Conservation (phyloP, 192 early-diverging fungal species). For the Coemansia sp. region DNA sequence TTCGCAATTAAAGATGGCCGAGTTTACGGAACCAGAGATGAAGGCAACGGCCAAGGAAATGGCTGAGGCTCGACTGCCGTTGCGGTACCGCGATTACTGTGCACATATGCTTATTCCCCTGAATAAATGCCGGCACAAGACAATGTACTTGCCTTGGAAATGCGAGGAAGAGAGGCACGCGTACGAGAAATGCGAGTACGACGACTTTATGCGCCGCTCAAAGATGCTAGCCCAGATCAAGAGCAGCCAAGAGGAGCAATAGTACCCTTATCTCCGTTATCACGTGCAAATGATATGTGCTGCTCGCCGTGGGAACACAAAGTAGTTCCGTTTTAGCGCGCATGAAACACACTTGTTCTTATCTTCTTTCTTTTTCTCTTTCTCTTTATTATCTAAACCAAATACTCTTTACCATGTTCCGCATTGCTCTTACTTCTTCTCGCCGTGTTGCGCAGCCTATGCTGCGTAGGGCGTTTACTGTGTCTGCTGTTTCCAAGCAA, state of each 20-base stretch:
- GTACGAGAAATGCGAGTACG: conserved; percentile 96
- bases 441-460: conserved; percentile 6
- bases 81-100: conserved; percentile 93
- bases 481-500: neutral
- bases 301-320: neutral
- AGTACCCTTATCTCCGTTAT: conserved; percentile 17
- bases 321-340: neutral
- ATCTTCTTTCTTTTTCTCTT: neutral
- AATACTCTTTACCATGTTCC: conserved; percentile 10
- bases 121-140: conserved; percentile 88
- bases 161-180: conserved; percentile 85
- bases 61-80: conserved; percentile 76
- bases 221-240: conserved; percentile 53
- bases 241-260: conserved; percentile 18
- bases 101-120: conserved; percentile 86
- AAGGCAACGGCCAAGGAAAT: conserved; percentile 87
- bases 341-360: neutral
- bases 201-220: conserved; percentile 66
- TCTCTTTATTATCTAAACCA: conserved; percentile 5
- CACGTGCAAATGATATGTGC: no score
- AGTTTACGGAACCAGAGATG: conserved; percentile 66
- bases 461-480: conserved; percentile 6
- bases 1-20: conserved; percentile 30
- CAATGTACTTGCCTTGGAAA: conserved; percentile 90
- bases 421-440: conserved; percentile 5